These are phyloP conservation scores for Diplogelasinospora grovesii DNA, from an alignment of 495 filamentous ascomycete species.

Conservation along the genomic window DNA sequence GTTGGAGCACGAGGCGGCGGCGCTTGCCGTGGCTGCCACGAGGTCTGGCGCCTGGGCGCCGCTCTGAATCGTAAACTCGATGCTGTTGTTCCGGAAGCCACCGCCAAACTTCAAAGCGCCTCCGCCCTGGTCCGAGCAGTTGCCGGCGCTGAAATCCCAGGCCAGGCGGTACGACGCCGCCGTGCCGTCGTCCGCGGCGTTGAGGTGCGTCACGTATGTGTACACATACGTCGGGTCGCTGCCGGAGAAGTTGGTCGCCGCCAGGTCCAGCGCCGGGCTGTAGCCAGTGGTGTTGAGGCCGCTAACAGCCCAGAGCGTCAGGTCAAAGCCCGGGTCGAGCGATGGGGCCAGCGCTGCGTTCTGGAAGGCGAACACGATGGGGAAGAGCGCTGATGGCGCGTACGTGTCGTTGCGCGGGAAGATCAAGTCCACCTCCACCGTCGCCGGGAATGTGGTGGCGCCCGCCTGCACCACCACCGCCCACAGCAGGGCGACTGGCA, in stretches of 20 bases:
- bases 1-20: background rate
- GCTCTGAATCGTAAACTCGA: conserved; percentile 17
- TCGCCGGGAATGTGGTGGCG: too few relatives aligned
- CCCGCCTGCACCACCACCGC: too few relatives aligned
- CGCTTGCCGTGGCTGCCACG: conserved; percentile 20
- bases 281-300: conserved; percentile 6
- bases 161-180: conserved; percentile 11
- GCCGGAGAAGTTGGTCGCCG: conserved; percentile 11
- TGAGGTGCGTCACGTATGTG: conserved; percentile 14
- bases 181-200: background rate
- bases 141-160: conserved; percentile 16
- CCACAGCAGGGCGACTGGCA: too few relatives aligned
- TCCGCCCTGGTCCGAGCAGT: conserved; percentile 9
- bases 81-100: background rate
- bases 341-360: conserved; percentile 21
- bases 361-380: conserved; percentile 34
- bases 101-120: background rate
- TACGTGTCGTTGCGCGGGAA: conserved; percentile 40
- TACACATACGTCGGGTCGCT: too few relatives aligned
- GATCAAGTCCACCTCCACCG: conserved; percentile 33
- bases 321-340: conserved; percentile 9
- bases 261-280: conserved; percentile 5
- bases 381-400: conserved; percentile 25
- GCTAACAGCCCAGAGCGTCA: conserved; percentile 9
- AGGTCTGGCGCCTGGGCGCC: conserved; percentile 19